phyloP scores from a whole-genome alignment of 2,329 filamentous ascomycete species.

The Colletotrichum graminicola region DNA sequence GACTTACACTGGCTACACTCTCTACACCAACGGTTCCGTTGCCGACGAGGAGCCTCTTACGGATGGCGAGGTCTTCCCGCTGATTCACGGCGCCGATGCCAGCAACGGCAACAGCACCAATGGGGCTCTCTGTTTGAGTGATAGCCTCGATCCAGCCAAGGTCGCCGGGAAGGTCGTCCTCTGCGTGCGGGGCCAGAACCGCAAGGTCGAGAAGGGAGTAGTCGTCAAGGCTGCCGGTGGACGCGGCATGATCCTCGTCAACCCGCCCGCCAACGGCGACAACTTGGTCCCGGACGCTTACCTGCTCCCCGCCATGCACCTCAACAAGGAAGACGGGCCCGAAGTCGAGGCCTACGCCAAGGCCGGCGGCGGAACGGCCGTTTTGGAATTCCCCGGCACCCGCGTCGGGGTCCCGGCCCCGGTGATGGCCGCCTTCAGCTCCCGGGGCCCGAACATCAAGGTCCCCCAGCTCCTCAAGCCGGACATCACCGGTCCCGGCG shows the following conservation, averaged over 20 bases:
- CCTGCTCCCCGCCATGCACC: conserved; percentile 24
- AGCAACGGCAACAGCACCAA: conserved; percentile 5
- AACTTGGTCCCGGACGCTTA: conserved; percentile 20
- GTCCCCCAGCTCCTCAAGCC: conserved; percentile 36
- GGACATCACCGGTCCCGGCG: conserved; percentile 40
- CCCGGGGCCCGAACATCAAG: conserved; percentile 30
- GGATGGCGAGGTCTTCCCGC: conserved; percentile 11
- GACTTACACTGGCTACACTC: conserved; percentile 24
- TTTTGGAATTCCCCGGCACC: conserved; percentile 28
- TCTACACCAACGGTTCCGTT: conserved; percentile 24
- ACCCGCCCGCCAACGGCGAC: conserved; percentile 9
- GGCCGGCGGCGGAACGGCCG: conserved; percentile 9
- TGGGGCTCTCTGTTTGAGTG: conserved; percentile 1
- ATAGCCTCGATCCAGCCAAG: conserved; percentile 22
- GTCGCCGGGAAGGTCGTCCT: conserved; percentile 16
- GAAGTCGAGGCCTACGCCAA: conserved; percentile 24
- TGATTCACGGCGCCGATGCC: conserved; percentile 1
- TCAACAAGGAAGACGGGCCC: conserved; percentile 5
- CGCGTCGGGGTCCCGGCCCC: conserved; percentile 30
- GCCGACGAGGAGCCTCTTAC: conserved; percentile 16
- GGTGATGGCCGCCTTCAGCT: conserved; percentile 39
- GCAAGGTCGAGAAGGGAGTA: conserved; percentile 9
- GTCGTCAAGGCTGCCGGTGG: conserved; percentile 22
- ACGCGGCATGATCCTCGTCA: conserved; percentile 30
- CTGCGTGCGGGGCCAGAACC: conserved; percentile 18